These are phyloP conservation scores for Ganoderma lucidum DNA, from an alignment of 1,284 basidiomycete species.

Conservation along the genomic window DNA sequence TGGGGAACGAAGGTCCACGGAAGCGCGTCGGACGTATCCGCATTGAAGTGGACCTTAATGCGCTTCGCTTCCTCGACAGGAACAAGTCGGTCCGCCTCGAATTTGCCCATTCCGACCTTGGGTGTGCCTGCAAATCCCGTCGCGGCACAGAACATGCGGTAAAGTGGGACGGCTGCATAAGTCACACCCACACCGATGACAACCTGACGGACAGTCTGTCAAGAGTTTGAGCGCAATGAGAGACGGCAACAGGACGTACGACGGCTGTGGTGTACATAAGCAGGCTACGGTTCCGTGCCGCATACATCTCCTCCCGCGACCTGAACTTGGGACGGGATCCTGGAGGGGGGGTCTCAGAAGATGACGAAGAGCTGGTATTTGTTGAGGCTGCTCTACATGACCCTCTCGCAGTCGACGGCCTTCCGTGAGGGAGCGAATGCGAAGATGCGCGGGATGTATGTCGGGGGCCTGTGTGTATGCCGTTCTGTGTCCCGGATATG, in stretches of 20 bases:
- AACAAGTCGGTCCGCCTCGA: slow-evolving; percentile 84
- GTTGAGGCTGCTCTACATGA: slow-evolving; percentile 31
- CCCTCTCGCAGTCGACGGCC: slow-evolving; percentile 1
- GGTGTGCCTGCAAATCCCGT: slow-evolving; percentile 98
- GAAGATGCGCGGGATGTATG: slow-evolving; percentile 11
- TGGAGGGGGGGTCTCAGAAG: slow-evolving; percentile 24
- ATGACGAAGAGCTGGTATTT: slow-evolving; percentile 18
- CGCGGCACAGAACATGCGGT: slow-evolving; percentile 97
- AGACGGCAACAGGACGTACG: slow-evolving; percentile 51
- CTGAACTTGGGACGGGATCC: slow-evolving; percentile 29
- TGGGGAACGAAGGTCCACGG: slow-evolving; percentile 95
- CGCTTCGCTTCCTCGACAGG: slow-evolving; percentile 74
- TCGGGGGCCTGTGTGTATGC: slow-evolving; percentile 20
- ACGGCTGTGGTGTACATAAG: slow-evolving; percentile 84
- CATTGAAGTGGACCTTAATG: slow-evolving; percentile 97
- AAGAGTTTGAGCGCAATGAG: neutral
- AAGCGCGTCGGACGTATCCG: slow-evolving; percentile 87
- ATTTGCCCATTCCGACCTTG: slow-evolving; percentile 84
- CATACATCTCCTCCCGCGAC: slow-evolving; percentile 46
- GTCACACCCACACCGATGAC: slow-evolving; percentile 85
- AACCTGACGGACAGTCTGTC: slow-evolving; percentile 56
- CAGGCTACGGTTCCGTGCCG: slow-evolving; percentile 71
- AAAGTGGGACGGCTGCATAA: slow-evolving; percentile 97
- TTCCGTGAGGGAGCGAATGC: slow-evolving; percentile 2
- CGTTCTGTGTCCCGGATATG: slow-evolving; percentile 7